A percentile compares a stretch with the other conserved stretches of the same genome.
Evolutionary conservation across 148 eudicot species (phyloP).

Genomic region (Oxyria digyna): DNA sequence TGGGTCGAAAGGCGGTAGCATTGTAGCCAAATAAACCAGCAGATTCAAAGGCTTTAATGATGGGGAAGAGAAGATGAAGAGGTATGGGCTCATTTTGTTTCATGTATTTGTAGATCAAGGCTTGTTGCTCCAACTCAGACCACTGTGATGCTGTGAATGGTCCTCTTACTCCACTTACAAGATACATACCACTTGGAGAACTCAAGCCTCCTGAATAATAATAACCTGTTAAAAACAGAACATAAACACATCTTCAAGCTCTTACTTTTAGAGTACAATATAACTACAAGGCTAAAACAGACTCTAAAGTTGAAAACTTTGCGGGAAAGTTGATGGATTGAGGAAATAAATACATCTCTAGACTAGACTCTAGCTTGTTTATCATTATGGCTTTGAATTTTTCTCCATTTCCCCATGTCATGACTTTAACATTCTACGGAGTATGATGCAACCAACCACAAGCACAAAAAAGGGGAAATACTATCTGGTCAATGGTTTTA

Average conservation of each 20-base stretch:
- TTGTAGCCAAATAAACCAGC: slow-evolving; percentile 29
- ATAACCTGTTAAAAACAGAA: not conserved
- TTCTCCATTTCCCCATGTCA: not conserved
- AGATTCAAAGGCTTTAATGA: slow-evolving; percentile 36
- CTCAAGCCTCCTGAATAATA: slow-evolving; percentile 11
- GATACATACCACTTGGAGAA: slow-evolving; percentile 13
- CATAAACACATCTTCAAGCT: not conserved
- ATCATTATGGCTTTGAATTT: not conserved
- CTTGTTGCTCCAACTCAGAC: slow-evolving; percentile 66
- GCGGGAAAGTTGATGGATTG: not conserved
- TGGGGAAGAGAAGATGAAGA: slow-evolving; percentile 38
- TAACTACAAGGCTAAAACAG: not conserved
- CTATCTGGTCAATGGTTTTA: not conserved
- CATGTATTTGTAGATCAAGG: slow-evolving; percentile 55
- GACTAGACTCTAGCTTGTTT: not conserved
- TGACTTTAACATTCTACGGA: not conserved
- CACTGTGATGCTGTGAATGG: slow-evolving; percentile 63
- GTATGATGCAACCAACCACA: not conserved
- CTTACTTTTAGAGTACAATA: not conserved
- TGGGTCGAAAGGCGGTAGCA: slow-evolving; percentile 32
- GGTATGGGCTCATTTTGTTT: slow-evolving; percentile 58
- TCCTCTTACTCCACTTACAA: slow-evolving; percentile 24
- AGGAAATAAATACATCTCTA: slow-evolving; percentile 2
- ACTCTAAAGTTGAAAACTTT: not conserved
- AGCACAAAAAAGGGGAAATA: not conserved